Conservation (phyloP, 2,329 filamentous ascomycete genomes). For the Diaporthe eres region DNA sequence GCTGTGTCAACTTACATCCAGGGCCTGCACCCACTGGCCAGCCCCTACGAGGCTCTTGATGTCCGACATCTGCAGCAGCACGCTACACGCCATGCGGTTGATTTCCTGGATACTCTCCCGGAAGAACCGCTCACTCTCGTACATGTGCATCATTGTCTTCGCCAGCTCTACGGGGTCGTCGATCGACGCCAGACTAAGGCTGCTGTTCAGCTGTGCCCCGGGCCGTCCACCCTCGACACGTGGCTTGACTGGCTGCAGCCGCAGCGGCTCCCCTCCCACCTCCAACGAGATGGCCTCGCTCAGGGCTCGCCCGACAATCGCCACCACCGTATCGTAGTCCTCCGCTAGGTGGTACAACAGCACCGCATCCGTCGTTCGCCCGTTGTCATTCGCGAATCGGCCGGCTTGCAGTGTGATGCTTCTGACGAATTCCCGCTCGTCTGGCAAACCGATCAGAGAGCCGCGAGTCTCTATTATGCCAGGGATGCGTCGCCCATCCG, state of each 20-base stretch:
- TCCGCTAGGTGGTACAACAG: constrained; percentile 94
- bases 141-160: constrained; percentile 74
- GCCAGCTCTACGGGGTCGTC: constrained; percentile 74
- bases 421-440: constrained; percentile 87
- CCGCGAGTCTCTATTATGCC: constrained; percentile 91
- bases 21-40: constrained; percentile 68
- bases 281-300: constrained; percentile 91
- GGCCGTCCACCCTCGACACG: constrained; percentile 62
- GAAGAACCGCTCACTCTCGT: constrained; percentile 73
- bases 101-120: constrained; percentile 69
- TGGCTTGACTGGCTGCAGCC: constrained; percentile 84
- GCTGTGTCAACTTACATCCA: constrained; percentile 66
- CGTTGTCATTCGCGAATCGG: constrained; percentile 92
- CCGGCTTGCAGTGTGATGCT: constrained; percentile 95
- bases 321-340: constrained; percentile 95
- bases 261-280: constrained; percentile 84
- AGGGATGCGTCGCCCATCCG: constrained; percentile 86
- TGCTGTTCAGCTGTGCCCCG: constrained; percentile 63
- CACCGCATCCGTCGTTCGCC: constrained; percentile 92
- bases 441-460: constrained; percentile 82
- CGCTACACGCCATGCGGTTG: constrained; percentile 69
- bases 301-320: constrained; percentile 89
- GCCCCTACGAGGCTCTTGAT: constrained; percentile 71
- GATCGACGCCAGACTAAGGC: constrained; percentile 72
- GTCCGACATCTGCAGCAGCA: constrained; percentile 72